phyloP scores from a whole-genome alignment of 495 filamentous ascomycete species.

The Bathelium albidoporum region DNA sequence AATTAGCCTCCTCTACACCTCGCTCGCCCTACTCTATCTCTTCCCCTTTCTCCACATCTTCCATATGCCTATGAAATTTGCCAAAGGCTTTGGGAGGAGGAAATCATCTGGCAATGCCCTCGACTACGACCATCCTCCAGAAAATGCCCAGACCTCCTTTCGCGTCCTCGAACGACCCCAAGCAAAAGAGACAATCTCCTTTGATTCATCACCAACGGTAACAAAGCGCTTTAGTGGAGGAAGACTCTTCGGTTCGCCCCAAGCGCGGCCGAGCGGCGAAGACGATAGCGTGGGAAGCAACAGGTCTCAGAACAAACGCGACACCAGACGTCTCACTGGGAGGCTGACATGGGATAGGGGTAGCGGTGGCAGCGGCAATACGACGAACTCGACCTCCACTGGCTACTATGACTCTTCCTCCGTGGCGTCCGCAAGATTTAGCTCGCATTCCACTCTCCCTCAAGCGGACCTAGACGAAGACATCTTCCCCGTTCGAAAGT shows the following conservation, averaged over 20 bases:
- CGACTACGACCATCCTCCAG: slow-evolving; percentile 13
- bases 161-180: slow-evolving; percentile 21
- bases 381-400: slow-evolving; percentile 18
- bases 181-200: slow-evolving; percentile 3
- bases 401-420: slow-evolving; percentile 20
- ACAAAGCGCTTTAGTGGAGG: slow-evolving; percentile 6
- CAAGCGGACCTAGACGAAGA: slow-evolving; percentile 16
- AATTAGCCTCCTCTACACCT: not conserved
- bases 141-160: slow-evolving; percentile 14
- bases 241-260: slow-evolving; percentile 19
- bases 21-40: not conserved
- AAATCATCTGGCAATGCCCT: slow-evolving; percentile 25
- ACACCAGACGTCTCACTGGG: not conserved
- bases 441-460: slow-evolving; percentile 24
- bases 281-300: slow-evolving; percentile 11
- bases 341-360: slow-evolving; percentile 20
- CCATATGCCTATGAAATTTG: slow-evolving; percentile 20
- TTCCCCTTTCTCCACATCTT: not conserved
- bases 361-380: slow-evolving; percentile 17
- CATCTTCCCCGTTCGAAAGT: slow-evolving; percentile 15
- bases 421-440: slow-evolving; percentile 22
- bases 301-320: slow-evolving; percentile 12
- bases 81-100: slow-evolving; percentile 22
- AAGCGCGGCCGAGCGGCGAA: slow-evolving; percentile 11
- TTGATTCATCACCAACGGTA: slow-evolving; percentile 2